Evolutionary conservation across 371 early-diverging fungal genomes (phyloP).

Genomic region (Lichtheimia ornata): DNA sequence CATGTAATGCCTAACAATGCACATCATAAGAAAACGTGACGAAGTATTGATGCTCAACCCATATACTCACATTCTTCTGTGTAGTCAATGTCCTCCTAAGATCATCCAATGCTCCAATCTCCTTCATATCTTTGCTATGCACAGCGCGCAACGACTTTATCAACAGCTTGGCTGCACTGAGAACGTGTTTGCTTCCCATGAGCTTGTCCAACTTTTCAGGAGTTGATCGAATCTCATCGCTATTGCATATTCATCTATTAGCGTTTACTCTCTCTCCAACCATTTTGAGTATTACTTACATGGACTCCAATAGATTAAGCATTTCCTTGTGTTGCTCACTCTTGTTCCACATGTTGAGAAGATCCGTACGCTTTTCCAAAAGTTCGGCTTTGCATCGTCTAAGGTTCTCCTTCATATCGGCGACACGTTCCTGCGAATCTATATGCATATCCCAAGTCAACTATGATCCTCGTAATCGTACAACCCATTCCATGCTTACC

Average conservation of each 20-base stretch:
- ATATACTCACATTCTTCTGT: conserved; percentile 60
- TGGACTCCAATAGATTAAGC: conserved; percentile 71
- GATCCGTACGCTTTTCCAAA: conserved; percentile 71
- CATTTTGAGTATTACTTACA: conserved; percentile 45
- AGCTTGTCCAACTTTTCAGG: conserved; percentile 79
- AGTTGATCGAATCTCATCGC: conserved; percentile 80
- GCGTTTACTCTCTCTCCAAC: background rate
- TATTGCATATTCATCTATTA: conserved; percentile 20
- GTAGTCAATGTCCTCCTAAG: conserved; percentile 70
- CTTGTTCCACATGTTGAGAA: conserved; percentile 79
- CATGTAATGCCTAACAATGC: conserved; percentile 69
- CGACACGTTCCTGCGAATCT: conserved; percentile 66
- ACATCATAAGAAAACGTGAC: background rate
- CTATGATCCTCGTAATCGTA: conserved; percentile 1
- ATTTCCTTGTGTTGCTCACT: conserved; percentile 86
- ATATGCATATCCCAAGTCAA: conserved; percentile 18
- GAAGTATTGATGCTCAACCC: background rate
- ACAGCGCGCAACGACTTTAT: conserved; percentile 70
- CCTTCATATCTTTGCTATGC: conserved; percentile 71
- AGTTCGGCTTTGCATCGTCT: conserved; percentile 72
- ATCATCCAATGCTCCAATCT: conserved; percentile 85
- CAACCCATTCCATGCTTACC: conserved; percentile 40
- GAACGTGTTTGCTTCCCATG: conserved; percentile 77
- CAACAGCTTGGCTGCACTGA: conserved; percentile 76
- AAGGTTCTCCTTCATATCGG: conserved; percentile 68